These are phyloP conservation scores for Cichorium intybus DNA, from an alignment of 140 eudicot genomes.

Conservation along the genomic window DNA sequence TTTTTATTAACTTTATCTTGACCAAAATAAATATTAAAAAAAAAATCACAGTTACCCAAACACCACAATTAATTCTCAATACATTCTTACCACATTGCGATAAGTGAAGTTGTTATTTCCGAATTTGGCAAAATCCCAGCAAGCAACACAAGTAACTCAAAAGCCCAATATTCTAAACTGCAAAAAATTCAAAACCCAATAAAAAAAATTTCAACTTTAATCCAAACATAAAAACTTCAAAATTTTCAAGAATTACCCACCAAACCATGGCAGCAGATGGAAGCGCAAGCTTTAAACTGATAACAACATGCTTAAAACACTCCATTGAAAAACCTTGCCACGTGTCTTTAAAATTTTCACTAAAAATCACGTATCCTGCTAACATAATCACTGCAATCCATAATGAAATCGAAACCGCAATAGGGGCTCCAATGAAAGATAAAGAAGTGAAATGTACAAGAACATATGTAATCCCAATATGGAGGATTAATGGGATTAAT, in stretches of 20 bases:
- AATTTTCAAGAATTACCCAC: slow-evolving; percentile 29
- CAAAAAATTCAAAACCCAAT: neutral
- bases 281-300: slow-evolving; percentile 58
- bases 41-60: neutral
- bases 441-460: slow-evolving; percentile 49
- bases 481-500: slow-evolving; percentile 45
- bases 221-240: neutral
- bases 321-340: slow-evolving; percentile 66
- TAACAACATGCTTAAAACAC: slow-evolving; percentile 34
- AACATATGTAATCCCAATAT: slow-evolving; percentile 50
- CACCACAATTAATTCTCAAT: neutral
- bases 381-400: slow-evolving; percentile 56
- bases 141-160: slow-evolving; percentile 77
- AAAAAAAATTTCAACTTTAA: neutral
- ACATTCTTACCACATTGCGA: slow-evolving; percentile 75
- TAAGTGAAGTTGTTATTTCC: slow-evolving; percentile 62
- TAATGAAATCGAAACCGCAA: slow-evolving; percentile 66
- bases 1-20: too few relatives aligned
- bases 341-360: slow-evolving; percentile 39
- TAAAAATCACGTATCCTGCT: slow-evolving; percentile 40
- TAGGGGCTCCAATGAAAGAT: slow-evolving; percentile 57
- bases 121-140: slow-evolving; percentile 85
- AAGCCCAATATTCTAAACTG: slow-evolving; percentile 94
- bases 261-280: slow-evolving; percentile 93
- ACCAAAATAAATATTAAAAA: too few relatives aligned